Base-by-base conservation (phyloP, 2,329 filamentous ascomycete species). In the Colletotrichum sp. region DNA sequence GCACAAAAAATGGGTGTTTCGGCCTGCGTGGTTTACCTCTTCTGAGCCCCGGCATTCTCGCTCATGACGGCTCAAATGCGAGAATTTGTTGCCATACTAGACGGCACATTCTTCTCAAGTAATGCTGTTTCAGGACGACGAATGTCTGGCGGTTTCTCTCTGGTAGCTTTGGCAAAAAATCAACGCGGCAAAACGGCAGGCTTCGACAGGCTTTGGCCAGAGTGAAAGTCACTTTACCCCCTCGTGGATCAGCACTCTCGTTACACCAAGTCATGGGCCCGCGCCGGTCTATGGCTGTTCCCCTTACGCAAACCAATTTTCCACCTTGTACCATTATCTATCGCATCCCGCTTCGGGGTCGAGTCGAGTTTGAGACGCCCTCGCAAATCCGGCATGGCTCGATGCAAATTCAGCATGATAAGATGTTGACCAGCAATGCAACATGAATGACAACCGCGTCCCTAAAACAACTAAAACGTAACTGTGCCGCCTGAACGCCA, bases 111-210 rank as follows among this genome's bases (percentile, higher is more conserved):
- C 28, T 67, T 13, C 30, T 52, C 43, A 52, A 55, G 26, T 57
- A 60, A 32, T 52, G 52, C 39, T 32, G n/a, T 48, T 67, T 69
- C 34, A 57, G 43, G 66, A 55, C 69, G 30, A 76, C 74, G 61
- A 77, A 63, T 68, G 30, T 76, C 63, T 73, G 75, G 75, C 72
- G 72, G 75, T 60, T 48, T 75, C 43, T 76, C 34, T 76, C 68
- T 77, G 66, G 72, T 78, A 78, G 75, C 77, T 76, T 74, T 77
- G 75, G 75, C 75, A 77, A 76, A 78, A 75, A 77, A 77, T 76
- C 76, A 76, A 72, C 72, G 30, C 77, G 73, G 75, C 76, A 74
- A 69, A 52, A 76, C 77, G 61, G 65, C 77, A 69, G 68, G 72
- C 72, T 63, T 76, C 77, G 77, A 78, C 77, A 72, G 72, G 75